These are phyloP conservation scores for Paecilomyces niveus DNA, from an alignment of 2,329 filamentous ascomycete species.

Conservation along the genomic window DNA sequence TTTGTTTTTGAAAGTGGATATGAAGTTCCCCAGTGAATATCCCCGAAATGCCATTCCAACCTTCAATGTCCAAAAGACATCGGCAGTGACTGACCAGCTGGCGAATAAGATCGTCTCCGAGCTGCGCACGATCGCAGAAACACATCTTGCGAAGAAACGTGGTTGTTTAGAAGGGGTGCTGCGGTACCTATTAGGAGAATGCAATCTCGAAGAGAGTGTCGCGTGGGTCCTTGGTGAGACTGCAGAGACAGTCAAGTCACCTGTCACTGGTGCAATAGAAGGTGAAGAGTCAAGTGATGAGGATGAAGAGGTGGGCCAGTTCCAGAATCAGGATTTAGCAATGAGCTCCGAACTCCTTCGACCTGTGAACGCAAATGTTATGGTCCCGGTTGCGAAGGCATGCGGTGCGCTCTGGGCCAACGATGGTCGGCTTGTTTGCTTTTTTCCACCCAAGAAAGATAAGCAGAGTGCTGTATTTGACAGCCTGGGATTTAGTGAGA, in stretches of 20 bases:
- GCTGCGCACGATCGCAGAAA: constrained; percentile 48
- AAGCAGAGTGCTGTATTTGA: constrained; percentile 45
- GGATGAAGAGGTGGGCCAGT: constrained; percentile 52
- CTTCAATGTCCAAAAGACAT: constrained; percentile 52
- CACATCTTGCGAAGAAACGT: constrained; percentile 45
- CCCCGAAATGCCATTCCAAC: constrained; percentile 44
- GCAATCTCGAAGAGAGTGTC: constrained; percentile 51
- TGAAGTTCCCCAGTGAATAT: constrained; percentile 53
- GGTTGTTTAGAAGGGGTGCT: constrained; percentile 57
- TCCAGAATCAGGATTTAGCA: constrained; percentile 37
- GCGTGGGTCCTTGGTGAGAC: constrained; percentile 51
- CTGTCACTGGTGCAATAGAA: constrained; percentile 31
- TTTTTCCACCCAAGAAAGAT: constrained; percentile 48
- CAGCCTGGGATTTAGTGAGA: constrained; percentile 41
- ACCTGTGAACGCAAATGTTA: constrained; percentile 53
- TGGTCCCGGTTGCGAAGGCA: constrained; percentile 55
- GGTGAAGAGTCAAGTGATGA: constrained; percentile 82
- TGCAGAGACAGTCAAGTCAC: constrained; percentile 39
- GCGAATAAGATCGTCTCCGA: constrained; percentile 44
- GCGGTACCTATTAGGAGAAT: constrained; percentile 54
- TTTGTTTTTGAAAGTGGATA: constrained; percentile 50
- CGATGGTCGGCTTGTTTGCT: constrained; percentile 52
- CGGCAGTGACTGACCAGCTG: constrained; percentile 46
- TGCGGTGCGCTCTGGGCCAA: constrained; percentile 52
- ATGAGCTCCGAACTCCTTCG: constrained; percentile 47